Base-by-base conservation (phyloP, 106 monocot genomes). In the Posidonia australis region DNA sequence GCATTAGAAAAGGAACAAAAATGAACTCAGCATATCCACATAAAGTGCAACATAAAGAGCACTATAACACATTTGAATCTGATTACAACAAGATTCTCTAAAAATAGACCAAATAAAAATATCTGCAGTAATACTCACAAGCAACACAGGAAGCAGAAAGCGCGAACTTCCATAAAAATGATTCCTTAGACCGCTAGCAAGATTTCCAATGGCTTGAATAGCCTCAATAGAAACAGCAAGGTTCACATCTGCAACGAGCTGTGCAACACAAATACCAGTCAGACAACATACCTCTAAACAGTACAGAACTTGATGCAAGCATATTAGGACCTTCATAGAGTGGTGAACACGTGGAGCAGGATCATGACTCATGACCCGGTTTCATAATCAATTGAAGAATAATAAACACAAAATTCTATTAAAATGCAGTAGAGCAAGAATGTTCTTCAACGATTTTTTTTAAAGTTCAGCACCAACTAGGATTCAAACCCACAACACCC, bases 141-240 rank as follows among this genome's bases (percentile, higher is more conserved):
- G 87, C 52, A 98, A 60, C 24, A 87, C 70, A 52, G 98, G 87
- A 51, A 98, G 76, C 27, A 98, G 67, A 75, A 85, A 77, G 0
- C 90, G 84, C 29, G 98, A 87, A 55, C 86, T 83, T 66, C 77
- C 87, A 69, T 80, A 62, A 83, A 91, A 98, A 83, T 91, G 80
- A 58, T 74, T 85, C 73, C 98, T 87, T 55, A 98, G 52, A 48
- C 98, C 98, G 41, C 72, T 82, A 22, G 91, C 90, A 45, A 98
- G 73, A 73, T 98, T 91, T 26, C 98, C 98, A 73, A 98, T 79
- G 44, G 91, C 84, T 76, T 87, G 90, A 77, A 88, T 78, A 66
- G 98, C 87, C 74, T 98, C 98, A 31, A 88, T 81, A 23, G 98
- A 87, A 77, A 98, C 98, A 77, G 98, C 91, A 22, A 98, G 68